phyloP scores from a whole-genome alignment of 1,284 basidiomycete species.

The Cryptococcus sp. region DNA sequence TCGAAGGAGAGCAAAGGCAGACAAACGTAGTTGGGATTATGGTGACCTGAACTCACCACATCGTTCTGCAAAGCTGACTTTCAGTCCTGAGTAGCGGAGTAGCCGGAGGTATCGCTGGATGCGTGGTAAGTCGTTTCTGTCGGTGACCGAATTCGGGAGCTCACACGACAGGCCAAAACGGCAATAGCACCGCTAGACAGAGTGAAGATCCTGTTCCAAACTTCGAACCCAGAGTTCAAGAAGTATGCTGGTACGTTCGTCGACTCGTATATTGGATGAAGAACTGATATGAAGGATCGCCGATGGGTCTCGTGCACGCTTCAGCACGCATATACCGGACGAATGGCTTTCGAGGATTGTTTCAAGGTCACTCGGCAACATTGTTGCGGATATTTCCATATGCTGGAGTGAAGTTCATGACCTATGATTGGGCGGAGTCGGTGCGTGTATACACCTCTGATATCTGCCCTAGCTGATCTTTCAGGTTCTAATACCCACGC shows the following conservation, averaged over 20 bases:
- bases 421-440: slow-evolving; percentile 82
- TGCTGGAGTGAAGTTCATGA: slow-evolving; percentile 96
- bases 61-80: not conserved
- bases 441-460: slow-evolving; percentile 49
- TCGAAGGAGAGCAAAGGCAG: slow-evolving; percentile 56
- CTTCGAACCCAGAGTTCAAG: slow-evolving; percentile 89
- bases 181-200: slow-evolving; percentile 94
- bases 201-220: slow-evolving; percentile 98
- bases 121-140: slow-evolving; percentile 62
- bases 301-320: slow-evolving; percentile 67
- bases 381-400: slow-evolving; percentile 77
- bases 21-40: slow-evolving; percentile 70
- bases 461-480: slow-evolving; percentile 24
- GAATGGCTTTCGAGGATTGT: slow-evolving; percentile 71
- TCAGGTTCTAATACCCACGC: slow-evolving; percentile 73
- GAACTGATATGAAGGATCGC: slow-evolving; percentile 27
- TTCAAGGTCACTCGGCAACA: slow-evolving; percentile 95
- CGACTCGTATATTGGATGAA: not conserved
- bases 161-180: slow-evolving; percentile 75
- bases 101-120: slow-evolving; percentile 89
- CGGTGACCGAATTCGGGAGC: too few relatives aligned
- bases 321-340: slow-evolving; percentile 71
- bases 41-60: slow-evolving; percentile 24
- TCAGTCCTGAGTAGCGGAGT: slow-evolving; percentile 56
- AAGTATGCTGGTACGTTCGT: slow-evolving; percentile 73